Evolutionary conservation across 2,329 filamentous ascomycete genomes (phyloP), one percentile per base, ranked within the genome.

Genomic region (Aspergillus hortae): DNA sequence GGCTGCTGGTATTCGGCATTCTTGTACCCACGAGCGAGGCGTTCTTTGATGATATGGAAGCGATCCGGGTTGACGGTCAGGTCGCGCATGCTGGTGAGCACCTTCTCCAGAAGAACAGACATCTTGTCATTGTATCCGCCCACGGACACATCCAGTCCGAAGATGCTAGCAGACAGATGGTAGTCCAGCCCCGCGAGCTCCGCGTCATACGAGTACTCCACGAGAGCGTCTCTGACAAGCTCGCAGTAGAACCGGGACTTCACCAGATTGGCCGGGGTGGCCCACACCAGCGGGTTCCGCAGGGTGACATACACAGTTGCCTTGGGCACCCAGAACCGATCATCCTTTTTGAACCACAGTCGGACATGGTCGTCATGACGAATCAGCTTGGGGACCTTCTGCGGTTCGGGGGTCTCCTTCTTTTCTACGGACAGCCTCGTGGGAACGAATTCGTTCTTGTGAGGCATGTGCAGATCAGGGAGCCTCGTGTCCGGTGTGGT

Each of bases 331-430:
- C 92, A 97, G 72, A 97, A 99, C 0, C 87, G 91, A 62, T 99
- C 94, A 64, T 99, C 94, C 74, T 97, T 97, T 78, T 99, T 99
- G 78, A 86, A 96, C 94, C 94, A 99, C 2, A 90, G 87, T 27
- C 92, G 85, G 1, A 89, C 85, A 32, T 85, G 76, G 5, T 86
- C 80, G 60, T 96, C 92, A 62, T 95, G 91, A 59, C 92, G 86
- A 56, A 99, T 87, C 21, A 99, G 78, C 55, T 86, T 87, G 0
- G 94, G 94, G 0, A 84, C 79, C 50, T 88, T 80, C 0, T 86
- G 77, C 1, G 91, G 88, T 60, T 89, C 83, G 23, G 84, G 79
- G n/a, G 94, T 81, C 33, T 95, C 89, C 71, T 90, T 95, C 79
- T 94, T 96, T 70, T 96, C 91, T 2, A 99, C 94, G 48, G 96